Evolutionary conservation across 768 basidiomycete species (phyloP), one percentile per base, ranked within the genome.

Genomic region (Tulasnella sp.): DNA sequence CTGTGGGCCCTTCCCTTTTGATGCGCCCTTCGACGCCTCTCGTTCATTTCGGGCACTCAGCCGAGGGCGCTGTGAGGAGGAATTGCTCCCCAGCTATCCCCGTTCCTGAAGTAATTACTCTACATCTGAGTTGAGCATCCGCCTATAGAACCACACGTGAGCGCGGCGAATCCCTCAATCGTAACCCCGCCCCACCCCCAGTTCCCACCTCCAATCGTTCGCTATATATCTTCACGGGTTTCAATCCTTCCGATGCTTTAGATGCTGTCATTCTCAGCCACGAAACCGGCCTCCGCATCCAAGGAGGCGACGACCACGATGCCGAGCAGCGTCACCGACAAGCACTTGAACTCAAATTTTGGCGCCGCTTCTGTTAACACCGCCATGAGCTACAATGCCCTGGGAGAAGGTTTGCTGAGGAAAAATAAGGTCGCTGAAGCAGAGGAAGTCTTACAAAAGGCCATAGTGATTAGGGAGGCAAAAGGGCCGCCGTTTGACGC

Each of bases 391-490:
- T 84, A 83, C 75, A 86, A 88, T 77, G 84, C 83, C 24, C 83
- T 88, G 1, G 88, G 85, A 44, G 86, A 88, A 79, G 80, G 86
- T 3, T 86, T 87, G 78, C 83, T 86, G n/a, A 83, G 84, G 64
- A 84, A 86, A 83, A 85, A 83, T 40, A 85, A 83, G 42, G 82
- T 87, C 22, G 85, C 85, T 75, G 85, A 87, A 9, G 87, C 88
- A 0, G 87, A 88, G 82, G 84, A 83, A 3, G 85, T 87, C 77
- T 83, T 88, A 18, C 83, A 82, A 40, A 84, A 85, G 79, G 87
- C 86, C 9, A 46, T 86, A 34, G 48, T 76, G 4, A 83, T 87
- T 22, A 83, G 87, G 77, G 83, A 81, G 28, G 81, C 69, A 50
- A 42, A 24, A 12, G 84, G 84, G 2, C 80, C 83, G 28, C 77